phyloP scores from a whole-genome alignment of 768 basidiomycete genomes.

The Phanerochaete sordida region DNA sequence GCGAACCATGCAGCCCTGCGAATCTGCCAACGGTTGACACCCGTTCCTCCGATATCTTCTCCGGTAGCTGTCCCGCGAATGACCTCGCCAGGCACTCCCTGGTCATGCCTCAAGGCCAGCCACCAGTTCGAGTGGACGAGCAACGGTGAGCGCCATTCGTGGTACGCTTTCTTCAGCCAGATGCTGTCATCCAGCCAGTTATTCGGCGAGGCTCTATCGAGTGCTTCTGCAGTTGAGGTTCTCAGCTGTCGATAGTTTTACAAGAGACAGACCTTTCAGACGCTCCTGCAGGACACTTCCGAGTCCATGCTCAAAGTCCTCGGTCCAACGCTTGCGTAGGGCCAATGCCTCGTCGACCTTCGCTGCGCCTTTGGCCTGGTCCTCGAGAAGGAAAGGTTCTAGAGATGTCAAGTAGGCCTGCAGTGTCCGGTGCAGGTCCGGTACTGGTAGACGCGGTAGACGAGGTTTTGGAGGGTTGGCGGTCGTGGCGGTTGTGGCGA shows the following conservation, averaged over 20 bases:
- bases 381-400: slow-evolving; percentile 75
- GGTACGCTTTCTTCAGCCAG: slow-evolving; percentile 86
- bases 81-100: slow-evolving; percentile 45
- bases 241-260: slow-evolving; percentile 8
- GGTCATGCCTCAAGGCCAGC: slow-evolving; percentile 80
- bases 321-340: slow-evolving; percentile 54
- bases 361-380: slow-evolving; percentile 54
- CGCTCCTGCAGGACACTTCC: slow-evolving; percentile 70
- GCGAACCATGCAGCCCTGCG: slow-evolving; percentile 81
- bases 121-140: slow-evolving; percentile 96
- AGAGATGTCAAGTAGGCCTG: slow-evolving; percentile 76
- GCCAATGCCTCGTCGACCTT: slow-evolving; percentile 50
- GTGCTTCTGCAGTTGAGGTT: slow-evolving; percentile 39
- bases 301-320: slow-evolving; percentile 69
- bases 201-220: slow-evolving; percentile 78
- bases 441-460: slow-evolving; percentile 78
- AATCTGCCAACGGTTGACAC: slow-evolving; percentile 78
- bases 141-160: slow-evolving; percentile 82
- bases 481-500: neutral
- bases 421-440: slow-evolving; percentile 70
- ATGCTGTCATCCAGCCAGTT: slow-evolving; percentile 96
- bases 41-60: slow-evolving; percentile 12
- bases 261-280: slow-evolving; percentile 50
- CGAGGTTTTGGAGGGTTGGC: neutral
- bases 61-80: slow-evolving; percentile 21